Conservation (phyloP, 2,329 filamentous ascomycete genomes). For the Penicillium nordicum region DNA sequence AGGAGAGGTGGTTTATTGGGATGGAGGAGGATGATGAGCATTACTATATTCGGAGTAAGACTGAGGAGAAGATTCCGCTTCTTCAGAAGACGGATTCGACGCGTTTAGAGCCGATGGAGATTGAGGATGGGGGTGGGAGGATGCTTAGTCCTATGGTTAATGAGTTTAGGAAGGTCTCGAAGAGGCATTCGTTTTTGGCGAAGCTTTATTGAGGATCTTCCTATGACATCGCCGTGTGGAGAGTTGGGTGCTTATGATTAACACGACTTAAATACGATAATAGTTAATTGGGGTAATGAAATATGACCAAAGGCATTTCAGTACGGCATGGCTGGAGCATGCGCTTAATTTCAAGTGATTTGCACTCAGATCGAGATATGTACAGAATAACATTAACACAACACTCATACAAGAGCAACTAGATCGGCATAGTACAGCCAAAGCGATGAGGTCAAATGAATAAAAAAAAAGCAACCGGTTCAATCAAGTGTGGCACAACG, state of each 20-base stretch:
- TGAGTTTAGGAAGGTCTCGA: slow-evolving; percentile 34
- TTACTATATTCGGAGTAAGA: slow-evolving; percentile 47
- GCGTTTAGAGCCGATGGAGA: slow-evolving; percentile 11
- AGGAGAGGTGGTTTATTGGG: slow-evolving; percentile 44
- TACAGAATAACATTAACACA: slow-evolving; percentile 6
- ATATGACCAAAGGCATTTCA: not conserved
- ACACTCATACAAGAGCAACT: not conserved
- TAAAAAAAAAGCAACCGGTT: not conserved
- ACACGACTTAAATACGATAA: not conserved
- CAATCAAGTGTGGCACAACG: slow-evolving; percentile 12
- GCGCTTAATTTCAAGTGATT: slow-evolving; percentile 1
- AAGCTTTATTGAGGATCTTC: slow-evolving; percentile 21
- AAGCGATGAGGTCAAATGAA: not conserved
- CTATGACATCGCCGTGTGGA: not conserved
- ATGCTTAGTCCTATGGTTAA: slow-evolving; percentile 32
- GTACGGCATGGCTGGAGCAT: not conserved
- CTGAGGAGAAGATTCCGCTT: slow-evolving; percentile 19
- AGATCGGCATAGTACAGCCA: not conserved
- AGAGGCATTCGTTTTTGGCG: slow-evolving; percentile 25
- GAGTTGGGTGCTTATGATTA: not conserved
- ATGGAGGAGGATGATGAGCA: slow-evolving; percentile 51
- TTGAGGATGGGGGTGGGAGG: slow-evolving; percentile 16
- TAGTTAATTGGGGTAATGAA: not conserved
- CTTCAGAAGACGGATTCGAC: not conserved
- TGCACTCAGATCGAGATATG: slow-evolving; percentile 8